Base-by-base conservation (phyloP, 306 rosid species). In the Pyrus communis region DNA sequence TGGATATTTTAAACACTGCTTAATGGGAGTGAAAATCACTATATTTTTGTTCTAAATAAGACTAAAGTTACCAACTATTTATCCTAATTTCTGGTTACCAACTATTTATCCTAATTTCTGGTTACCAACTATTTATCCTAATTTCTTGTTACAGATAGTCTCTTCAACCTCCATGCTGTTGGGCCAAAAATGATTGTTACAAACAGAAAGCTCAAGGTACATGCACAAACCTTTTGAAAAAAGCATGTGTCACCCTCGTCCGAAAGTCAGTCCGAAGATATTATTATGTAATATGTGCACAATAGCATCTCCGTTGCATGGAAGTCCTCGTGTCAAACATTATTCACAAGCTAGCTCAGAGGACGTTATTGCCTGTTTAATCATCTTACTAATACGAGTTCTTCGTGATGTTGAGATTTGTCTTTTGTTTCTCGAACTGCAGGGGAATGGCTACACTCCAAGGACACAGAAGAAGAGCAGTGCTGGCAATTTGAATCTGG, bases 201-300 rank as follows among this genome's bases (percentile, higher is more conserved):
- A 52, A 83, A 80, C 82, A 84, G 96, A 80, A 91, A 85, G 79
- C 80, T 93, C 69, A 89, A 89, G 98, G 97, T 91, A 88, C 14
- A 49, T 81, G 54, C 23, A 74, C 21, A 49, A 14, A 46, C 54
- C 6, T 15, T 49, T 49, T 33, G 7, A 4, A 49, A 1, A 14
- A 49, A 49, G 6, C 7, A 15, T 17, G 19, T 4, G 15, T 4
- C 8, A 0, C 54, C 3, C 19, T 14, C 18, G 18, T 7, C 27
- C 35, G 12, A 19, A 67, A 25, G 19, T 15, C 19, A 15, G 5
- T 4, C 54, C 2, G 7, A 49, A 49, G 9, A 14, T 49, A 49
- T 49, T 7, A n/a, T n/a, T n/a, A n/a, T n/a, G n/a, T n/a, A n/a
- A n/a, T n/a, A 18, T 0, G 3, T 49, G 0, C 21, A 49, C 3